Base-by-base conservation (phyloP, 768 basidiomycete species). In the Amanita muscaria region DNA sequence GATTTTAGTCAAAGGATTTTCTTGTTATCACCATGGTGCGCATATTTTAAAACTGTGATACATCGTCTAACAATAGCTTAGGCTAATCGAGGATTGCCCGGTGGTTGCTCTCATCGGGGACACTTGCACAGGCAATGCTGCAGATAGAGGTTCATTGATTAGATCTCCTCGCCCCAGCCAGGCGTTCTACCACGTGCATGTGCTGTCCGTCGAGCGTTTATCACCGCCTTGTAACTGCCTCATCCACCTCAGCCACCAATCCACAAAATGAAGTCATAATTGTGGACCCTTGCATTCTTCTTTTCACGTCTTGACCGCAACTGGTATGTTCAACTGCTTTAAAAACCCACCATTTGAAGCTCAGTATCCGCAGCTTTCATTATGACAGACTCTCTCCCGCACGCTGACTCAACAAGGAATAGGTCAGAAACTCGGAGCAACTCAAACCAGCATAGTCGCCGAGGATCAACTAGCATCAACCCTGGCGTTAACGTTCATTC, bases 401-500 rank as follows among this genome's bases (percentile, higher is more conserved):
- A 23, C 15, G 34, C 21, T 1, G 44, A 45, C 23, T 45, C 44
- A 23, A 25, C 23, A 11, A 45, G 44, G 15, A 25, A 30, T 15
- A 36, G 44, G 29, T 46, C 44, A 7, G 36, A 38, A n/a, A 39
- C 36, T 27, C 23, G 36, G 32, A 46, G 44, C 23, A 23, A 25
- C 18, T 39, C 34, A 15, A 35, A 35, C 19, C 35, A 30, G 18
- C 40, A 40, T 30, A 40, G 40, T 19, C 36, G 34, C 9, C 44
- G 37, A 18, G 32, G 25, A 38, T 19, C 37, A 39, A 54, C 7
- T 12, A 33, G 50, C 21, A 21, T 50, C 27, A 50, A 40, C 27
- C 50, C 59, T 4, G 66, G 64, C 50, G 65, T 66, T 6, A 66
- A 64, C 50, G 65, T 66, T 6, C 57, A 56, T 30, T 67, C 68